Percentiles rank a stretch among this genome's conserved stretches.
Evolutionary conservation across 1,139 yeast species (phyloP).

Genomic region (Hanseniaspora sp.): DNA sequence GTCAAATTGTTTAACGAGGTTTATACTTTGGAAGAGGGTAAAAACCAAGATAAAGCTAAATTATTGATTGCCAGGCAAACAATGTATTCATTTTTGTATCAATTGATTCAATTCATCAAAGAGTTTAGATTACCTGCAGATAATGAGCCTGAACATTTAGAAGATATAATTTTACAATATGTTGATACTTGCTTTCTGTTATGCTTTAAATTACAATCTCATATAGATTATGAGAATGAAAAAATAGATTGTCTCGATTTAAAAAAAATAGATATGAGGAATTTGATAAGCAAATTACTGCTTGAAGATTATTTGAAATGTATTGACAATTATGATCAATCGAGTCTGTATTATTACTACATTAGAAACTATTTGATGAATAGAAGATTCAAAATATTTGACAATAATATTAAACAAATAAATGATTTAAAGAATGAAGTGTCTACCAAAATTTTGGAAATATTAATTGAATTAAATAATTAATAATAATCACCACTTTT

Average conservation of each 20-base stretch:
- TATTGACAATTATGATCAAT: neutral
- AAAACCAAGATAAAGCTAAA: too few species aligned
- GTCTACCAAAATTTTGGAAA: neutral
- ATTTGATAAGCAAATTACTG: neutral
- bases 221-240: neutral
- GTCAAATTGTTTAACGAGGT: neutral
- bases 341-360: neutral
- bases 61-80: neutral
- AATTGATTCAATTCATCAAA: neutral
- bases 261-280: neutral
- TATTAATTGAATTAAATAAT: neutral
- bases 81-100: neutral
- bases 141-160: neutral
- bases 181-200: constrained; percentile 3
- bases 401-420: neutral
- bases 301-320: neutral
- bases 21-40: neutral
- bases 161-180: constrained; percentile 1
- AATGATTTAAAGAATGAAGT: neutral
- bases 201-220: neutral
- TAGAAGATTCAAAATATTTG: neutral
- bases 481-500: neutral
- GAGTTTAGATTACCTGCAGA: neutral
- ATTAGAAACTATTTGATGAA: neutral
- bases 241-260: neutral